Evolutionary conservation across 106 monocot species (phyloP).

Genomic region (Acorus gramineus): DNA sequence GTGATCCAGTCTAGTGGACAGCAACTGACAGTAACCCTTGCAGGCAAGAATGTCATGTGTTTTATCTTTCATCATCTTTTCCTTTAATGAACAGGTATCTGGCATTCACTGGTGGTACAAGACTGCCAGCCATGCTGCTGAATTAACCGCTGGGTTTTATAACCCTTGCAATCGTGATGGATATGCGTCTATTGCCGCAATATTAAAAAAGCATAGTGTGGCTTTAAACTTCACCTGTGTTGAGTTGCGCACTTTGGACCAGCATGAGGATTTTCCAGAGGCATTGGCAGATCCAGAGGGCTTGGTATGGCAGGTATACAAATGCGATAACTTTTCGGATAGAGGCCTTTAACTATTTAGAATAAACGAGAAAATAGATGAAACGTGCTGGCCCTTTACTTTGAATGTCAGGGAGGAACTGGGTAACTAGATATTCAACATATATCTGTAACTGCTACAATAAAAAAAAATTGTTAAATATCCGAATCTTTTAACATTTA

Average conservation of each 20-base stretch:
- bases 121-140: constrained; percentile 95
- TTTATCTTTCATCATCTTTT: constrained; percentile 6
- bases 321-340: too few relatives aligned
- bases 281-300: constrained; percentile 90
- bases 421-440: too few relatives aligned
- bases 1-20: too few relatives aligned
- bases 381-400: too few relatives aligned
- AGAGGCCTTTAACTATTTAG: too few relatives aligned
- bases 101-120: constrained; percentile 98
- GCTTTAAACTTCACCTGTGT: constrained; percentile 80
- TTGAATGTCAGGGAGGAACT: too few relatives aligned
- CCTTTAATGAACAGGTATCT: constrained; percentile 42
- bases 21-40: too few relatives aligned
- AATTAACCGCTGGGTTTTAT: constrained; percentile 82
- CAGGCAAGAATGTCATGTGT: too few relatives aligned
- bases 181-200: constrained; percentile 63
- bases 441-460: too few relatives aligned
- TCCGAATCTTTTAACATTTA: too few relatives aligned
- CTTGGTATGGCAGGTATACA: constrained; percentile 80
- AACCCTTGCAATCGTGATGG: constrained; percentile 95
- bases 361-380: too few relatives aligned
- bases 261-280: constrained; percentile 74
- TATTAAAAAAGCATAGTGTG: constrained; percentile 61
- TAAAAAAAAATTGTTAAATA: too few relatives aligned
- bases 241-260: constrained; percentile 65